Evolutionary conservation across 768 basidiomycete genomes (phyloP).

Genomic region (Sutorius australiensis): DNA sequence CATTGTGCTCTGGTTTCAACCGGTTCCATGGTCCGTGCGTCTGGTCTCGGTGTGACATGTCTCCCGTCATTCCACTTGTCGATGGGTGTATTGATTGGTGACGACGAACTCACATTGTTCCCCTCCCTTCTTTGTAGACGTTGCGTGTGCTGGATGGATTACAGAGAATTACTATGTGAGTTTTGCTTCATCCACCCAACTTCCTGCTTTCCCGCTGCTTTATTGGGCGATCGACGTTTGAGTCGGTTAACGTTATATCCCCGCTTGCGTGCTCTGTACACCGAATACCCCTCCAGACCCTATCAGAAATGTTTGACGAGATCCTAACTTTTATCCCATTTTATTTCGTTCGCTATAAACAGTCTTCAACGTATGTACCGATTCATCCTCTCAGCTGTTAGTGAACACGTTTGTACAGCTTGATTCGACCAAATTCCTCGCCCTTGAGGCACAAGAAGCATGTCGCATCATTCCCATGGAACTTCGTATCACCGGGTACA

Average conservation of each 20-base stretch:
- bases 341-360: background rate
- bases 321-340: constrained; percentile 5
- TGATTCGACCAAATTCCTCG: constrained; percentile 28
- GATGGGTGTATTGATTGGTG: background rate
- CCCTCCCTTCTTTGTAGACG: constrained; percentile 34
- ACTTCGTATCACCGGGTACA: constrained; percentile 40
- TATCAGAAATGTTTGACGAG: background rate
- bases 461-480: constrained; percentile 53
- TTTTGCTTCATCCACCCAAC: constrained; percentile 1
- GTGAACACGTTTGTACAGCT: constrained; percentile 15
- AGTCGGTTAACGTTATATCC: background rate
- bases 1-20: background rate
- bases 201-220: background rate
- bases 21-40: background rate
- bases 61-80: background rate
- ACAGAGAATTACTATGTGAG: constrained; percentile 51
- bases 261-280: background rate
- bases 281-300: background rate
- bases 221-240: background rate
- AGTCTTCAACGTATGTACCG: constrained; percentile 25
- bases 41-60: background rate
- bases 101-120: constrained; percentile 3
- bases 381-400: background rate
- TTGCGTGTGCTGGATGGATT: constrained; percentile 58
- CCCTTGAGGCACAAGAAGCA: constrained; percentile 38